Evolutionary conservation across 768 basidiomycete genomes (phyloP), one percentile per base, ranked within the genome.

Genomic region (Suillus lakei): DNA sequence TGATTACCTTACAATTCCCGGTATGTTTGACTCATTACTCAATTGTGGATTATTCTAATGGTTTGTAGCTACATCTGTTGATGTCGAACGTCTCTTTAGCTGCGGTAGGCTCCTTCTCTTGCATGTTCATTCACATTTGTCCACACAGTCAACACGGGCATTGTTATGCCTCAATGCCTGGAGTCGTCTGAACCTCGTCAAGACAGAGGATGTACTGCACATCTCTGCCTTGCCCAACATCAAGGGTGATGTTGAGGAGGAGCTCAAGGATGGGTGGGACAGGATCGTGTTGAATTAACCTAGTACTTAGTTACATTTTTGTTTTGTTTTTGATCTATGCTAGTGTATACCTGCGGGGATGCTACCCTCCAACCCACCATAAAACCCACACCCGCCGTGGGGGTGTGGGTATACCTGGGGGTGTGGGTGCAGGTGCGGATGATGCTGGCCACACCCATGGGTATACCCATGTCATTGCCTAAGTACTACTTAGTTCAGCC

Each of bases 1-100:
- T 0, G 74, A 80, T 55, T 79, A 80, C 46, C 68, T 77, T 1
- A 66, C 63, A 12, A 75, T 79, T 43, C 77, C 74, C 4, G 74
- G 76, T 77, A 62, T 21, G 69, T 74, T 56, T 15, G 64, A 64
- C 1, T 65, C 68, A 0, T 61, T 60, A n/a, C n/a, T n/a, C n/a
- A n/a, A 46, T 65, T 70, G 5, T 54, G 60, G 1, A 44, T 68
- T 15, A 62, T 64, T n/a, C 39, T 72, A 54, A 71, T 68, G 12
- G n/a, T n/a, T n/a, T n/a, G 21, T 51, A 64, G 66, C 66, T n/a
- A 69, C 68, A 8, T 69, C 67, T 0, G 62, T 66, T 2, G 63
- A 64, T 12, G 46, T 69, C 5, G 60, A 67, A 60, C 43, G 36
- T 18, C 53, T 65, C 7, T 69, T 69, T 41, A 69, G 65, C 44